Conservation (phyloP, 305 asterid genomes). For the Rubia balearica region DNA sequence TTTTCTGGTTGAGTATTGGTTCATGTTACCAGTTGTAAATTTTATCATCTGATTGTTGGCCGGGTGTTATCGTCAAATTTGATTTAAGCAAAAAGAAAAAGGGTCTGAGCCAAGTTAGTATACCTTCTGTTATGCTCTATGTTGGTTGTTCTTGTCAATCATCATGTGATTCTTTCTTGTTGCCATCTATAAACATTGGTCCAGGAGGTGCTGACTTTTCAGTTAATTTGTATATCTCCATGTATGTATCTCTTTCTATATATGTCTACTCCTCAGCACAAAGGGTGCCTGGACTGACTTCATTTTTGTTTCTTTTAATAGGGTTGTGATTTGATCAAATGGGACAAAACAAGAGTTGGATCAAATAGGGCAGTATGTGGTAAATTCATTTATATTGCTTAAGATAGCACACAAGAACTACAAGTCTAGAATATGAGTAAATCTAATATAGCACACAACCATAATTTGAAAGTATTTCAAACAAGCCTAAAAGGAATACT, state of each 20-base stretch:
- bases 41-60: not conserved
- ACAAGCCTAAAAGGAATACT: too few species aligned
- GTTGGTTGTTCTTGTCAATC: conserved; percentile 24
- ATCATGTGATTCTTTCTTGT: conserved; percentile 50
- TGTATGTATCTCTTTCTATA: not conserved
- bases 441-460: too few species aligned
- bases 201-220: conserved; percentile 32
- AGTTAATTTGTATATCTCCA: not conserved
- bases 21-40: not conserved
- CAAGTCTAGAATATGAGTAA: too few species aligned
- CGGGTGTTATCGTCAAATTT: not conserved
- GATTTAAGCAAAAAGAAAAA: conserved; percentile 78
- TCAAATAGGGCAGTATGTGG: too few species aligned
- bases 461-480: too few species aligned
- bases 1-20: not conserved
- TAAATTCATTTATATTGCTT: too few species aligned
- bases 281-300: too few species aligned
- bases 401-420: too few species aligned
- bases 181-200: conserved; percentile 66
- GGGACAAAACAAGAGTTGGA: too few species aligned
- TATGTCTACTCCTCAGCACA: too few species aligned
- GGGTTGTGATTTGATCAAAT: too few species aligned
- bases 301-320: too few species aligned
- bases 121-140: conserved; percentile 19
- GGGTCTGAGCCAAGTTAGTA: conserved; percentile 51